Evolutionary conservation across 202 grass and related monocot species (phyloP), one percentile per base, ranked within the genome.

Genomic region (Bolboschoenoplectus hybrid): DNA sequence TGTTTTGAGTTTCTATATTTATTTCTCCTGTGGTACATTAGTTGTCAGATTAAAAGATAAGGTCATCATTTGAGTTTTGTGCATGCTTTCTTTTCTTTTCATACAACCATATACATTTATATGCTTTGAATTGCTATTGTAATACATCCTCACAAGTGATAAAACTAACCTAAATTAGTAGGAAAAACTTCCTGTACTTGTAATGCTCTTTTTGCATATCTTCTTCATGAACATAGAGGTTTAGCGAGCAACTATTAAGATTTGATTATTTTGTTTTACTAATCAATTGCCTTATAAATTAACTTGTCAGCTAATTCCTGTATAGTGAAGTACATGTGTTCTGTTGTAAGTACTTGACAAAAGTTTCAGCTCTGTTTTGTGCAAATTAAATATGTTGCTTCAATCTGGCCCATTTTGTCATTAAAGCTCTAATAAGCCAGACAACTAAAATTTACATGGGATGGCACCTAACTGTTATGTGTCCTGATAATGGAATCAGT

Each of bases 1-100:
- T 80, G 34, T 7, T 72, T 80, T 41, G 53, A 60, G 36, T 43
- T 79, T 80, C 36, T 78, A 2, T 60, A n/a, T 50, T 79, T 39
- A 6, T 57, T 39, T 80, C 34, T 61, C 35, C 16, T 41, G 34
- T 40, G 40, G 35, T 80, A 58, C 75, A 60, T 61, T 19, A 80
- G 13, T 80, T 58, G 0, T 80, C 36, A 61, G 8, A 80, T 80
- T 19, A 80, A 80, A 79, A 57, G 36, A 41, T 72, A 20, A 61
- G 52, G 16, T 41, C 52, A 41, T 55, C 36, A 40, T 41, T 4
- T 78, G 35, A 79, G 32, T 76, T 77, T 56, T 78, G 46, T 74
- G 50, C 14, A 38, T 78, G 74, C 13, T 67, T 67, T 38, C 2
- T 61, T 68, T 40, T 55, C 0, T 8, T 70, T 70, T n/a, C 7